phyloP scores from a whole-genome alignment of 2,329 filamentous ascomycete species.

The Fusarium pseudocircinatum region DNA sequence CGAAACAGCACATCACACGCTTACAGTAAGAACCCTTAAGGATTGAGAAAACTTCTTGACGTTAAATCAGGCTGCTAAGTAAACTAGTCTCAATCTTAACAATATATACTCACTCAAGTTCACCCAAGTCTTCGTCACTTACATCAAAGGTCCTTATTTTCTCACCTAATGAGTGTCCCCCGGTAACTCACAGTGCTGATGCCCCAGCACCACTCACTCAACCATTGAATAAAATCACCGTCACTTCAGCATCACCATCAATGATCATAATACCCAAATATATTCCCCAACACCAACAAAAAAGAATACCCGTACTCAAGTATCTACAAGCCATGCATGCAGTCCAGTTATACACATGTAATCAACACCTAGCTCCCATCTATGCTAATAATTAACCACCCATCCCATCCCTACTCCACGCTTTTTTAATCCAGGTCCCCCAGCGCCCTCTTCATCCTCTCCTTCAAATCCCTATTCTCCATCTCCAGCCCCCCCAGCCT shows the following conservation, averaged over 20 bases:
- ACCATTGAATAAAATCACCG: neutral
- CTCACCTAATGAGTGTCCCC: too few relatives aligned
- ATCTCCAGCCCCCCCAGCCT: conserved; percentile 78
- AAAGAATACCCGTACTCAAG: conserved; percentile 17
- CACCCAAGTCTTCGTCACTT: neutral
- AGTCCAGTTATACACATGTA: neutral
- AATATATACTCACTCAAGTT: neutral
- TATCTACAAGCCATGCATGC: neutral
- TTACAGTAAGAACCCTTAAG: neutral
- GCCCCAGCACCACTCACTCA: neutral
- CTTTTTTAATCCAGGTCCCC: conserved; percentile 41
- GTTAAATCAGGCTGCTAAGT: neutral
- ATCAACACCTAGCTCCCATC: conserved; percentile 41
- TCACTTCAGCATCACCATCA: neutral
- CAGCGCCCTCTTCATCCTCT: conserved; percentile 62
- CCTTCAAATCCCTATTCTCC: conserved; percentile 76
- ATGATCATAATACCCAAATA: conserved; percentile 12
- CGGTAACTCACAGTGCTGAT: too few relatives aligned
- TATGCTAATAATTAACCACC: conserved; percentile 13
- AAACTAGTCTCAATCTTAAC: neutral
- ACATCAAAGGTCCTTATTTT: neutral
- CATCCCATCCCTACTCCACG: neutral
- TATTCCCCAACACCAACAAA: neutral
- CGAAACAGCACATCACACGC: neutral
- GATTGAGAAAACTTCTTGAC: neutral